A percentile compares a stretch with the other conserved stretches of the same genome.
Conservation (phyloP, 306 rosid species). For the Gillenia trifoliata region DNA sequence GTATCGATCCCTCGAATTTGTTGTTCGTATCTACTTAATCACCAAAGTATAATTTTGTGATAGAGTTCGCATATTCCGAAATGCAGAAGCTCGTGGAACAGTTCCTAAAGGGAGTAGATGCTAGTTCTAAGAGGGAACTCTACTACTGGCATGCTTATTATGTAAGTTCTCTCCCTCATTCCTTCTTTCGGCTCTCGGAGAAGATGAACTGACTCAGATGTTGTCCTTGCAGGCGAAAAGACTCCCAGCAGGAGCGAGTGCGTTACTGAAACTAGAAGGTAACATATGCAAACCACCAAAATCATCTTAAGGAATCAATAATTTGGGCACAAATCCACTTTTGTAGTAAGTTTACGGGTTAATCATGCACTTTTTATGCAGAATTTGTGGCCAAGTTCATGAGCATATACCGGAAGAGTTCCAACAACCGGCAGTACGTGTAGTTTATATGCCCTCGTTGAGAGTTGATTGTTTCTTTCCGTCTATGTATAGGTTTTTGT, state of each 20-base stretch:
- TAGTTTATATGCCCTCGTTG: constrained; percentile 15
- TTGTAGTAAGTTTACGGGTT: not conserved
- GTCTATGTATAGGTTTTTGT: not conserved
- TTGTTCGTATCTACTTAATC: not conserved
- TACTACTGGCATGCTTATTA: constrained; percentile 90
- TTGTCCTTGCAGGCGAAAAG: constrained; percentile 52
- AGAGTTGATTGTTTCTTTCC: not conserved
- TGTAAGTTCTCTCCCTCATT: constrained; percentile 38
- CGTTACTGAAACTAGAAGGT: constrained; percentile 87
- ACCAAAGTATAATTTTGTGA: constrained; percentile 12
- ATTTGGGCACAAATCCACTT: not conserved
- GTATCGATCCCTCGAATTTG: constrained; percentile 6
- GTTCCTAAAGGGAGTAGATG: constrained; percentile 53
- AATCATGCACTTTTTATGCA: constrained; percentile 29
- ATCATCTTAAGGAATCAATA: not conserved
- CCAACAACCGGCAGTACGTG: constrained; percentile 29
- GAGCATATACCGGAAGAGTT: constrained; percentile 67
- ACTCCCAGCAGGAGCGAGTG: constrained; percentile 77
- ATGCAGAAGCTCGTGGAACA: constrained; percentile 81
- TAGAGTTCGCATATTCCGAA: constrained; percentile 10
- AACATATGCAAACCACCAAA: not conserved
- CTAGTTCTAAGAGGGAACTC: constrained; percentile 56
- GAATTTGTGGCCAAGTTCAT: constrained; percentile 90
- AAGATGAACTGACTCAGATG: constrained; percentile 16
- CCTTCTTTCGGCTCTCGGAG: not conserved